Percentiles rank a stretch among this genome's conserved stretches.
phyloP scores from a whole-genome alignment of 495 filamentous ascomycete genomes.

The Darksidea phi region DNA sequence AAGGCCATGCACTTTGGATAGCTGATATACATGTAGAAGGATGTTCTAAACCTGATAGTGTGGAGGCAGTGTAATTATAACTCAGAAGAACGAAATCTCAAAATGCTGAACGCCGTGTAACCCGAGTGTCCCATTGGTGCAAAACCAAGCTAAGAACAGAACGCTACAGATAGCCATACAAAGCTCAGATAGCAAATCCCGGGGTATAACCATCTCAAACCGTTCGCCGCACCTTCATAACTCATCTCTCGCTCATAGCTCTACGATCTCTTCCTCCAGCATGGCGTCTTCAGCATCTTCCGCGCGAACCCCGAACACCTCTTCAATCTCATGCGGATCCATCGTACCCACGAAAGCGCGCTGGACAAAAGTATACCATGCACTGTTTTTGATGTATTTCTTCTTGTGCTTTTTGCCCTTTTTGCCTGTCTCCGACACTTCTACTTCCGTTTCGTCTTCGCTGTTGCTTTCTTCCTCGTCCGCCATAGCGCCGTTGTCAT shows the following conservation, averaged over 20 bases:
- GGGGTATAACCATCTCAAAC: not conserved
- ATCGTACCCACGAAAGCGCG: constrained; percentile 78
- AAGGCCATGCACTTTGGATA: too few relatives aligned
- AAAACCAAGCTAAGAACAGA: too few relatives aligned
- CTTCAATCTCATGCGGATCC: constrained; percentile 55
- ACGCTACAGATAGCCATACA: not conserved
- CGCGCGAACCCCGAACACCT: constrained; percentile 36
- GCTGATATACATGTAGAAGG: too few relatives aligned
- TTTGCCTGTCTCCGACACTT: constrained; percentile 39
- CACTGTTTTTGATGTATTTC: constrained; percentile 48
- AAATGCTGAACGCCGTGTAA: too few relatives aligned
- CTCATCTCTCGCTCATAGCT: constrained; percentile 13
- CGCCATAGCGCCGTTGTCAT: not conserved
- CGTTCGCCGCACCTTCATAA: too few relatives aligned
- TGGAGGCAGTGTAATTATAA: too few relatives aligned
- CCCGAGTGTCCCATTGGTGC: too few relatives aligned
- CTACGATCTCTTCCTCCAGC: constrained; percentile 8
- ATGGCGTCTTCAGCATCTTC: not conserved
- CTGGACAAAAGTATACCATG: constrained; percentile 73
- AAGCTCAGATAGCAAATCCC: not conserved
- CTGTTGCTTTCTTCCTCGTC: constrained; percentile 23
- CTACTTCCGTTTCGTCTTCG: constrained; percentile 33
- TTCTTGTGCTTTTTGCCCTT: constrained; percentile 46
- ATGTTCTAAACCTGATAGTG: too few relatives aligned
- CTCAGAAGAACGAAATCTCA: too few relatives aligned